Evolutionary conservation across 2,329 filamentous ascomycete species (phyloP).

Genomic region (Metarhizium sp.): DNA sequence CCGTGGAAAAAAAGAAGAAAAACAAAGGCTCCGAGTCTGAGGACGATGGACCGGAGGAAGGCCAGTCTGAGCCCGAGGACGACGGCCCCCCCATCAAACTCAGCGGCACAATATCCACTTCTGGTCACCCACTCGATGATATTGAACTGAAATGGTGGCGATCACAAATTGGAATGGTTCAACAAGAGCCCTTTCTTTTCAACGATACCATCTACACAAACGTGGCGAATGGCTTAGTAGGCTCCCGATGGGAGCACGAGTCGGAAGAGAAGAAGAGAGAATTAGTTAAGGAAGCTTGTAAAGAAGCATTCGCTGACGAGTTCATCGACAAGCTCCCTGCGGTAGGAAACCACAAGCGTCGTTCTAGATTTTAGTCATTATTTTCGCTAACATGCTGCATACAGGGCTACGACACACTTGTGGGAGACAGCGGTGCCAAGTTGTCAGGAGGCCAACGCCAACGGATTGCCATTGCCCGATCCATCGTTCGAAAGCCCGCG

Average conservation of each 20-base stretch:
- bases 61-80: constrained; percentile 24
- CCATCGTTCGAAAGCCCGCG: constrained; percentile 60
- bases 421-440: constrained; percentile 70
- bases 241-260: constrained; percentile 42
- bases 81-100: constrained; percentile 35
- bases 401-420: constrained; percentile 60
- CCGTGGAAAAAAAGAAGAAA: constrained; percentile 36
- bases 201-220: constrained; percentile 56
- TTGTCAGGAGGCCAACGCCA: constrained; percentile 82
- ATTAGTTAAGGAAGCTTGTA: constrained; percentile 54
- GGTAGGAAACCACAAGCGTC: constrained; percentile 20
- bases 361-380: background rate
- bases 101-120: constrained; percentile 38
- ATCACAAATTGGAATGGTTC: constrained; percentile 54
- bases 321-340: constrained; percentile 56
- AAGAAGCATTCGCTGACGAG: constrained; percentile 59
- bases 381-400: background rate
- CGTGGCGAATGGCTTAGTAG: constrained; percentile 48
- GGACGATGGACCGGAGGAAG: constrained; percentile 15
- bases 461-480: constrained; percentile 67
- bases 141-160: constrained; percentile 57
- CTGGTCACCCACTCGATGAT: constrained; percentile 42
- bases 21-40: constrained; percentile 27
- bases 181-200: constrained; percentile 61
- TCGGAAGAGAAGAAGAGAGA: constrained; percentile 45